A percentile compares a stretch with the other conserved stretches of the same genome.
These are phyloP conservation scores for Euryodendron excelsum DNA, from an alignment of 148 eudicot species.

Conservation along the genomic window DNA sequence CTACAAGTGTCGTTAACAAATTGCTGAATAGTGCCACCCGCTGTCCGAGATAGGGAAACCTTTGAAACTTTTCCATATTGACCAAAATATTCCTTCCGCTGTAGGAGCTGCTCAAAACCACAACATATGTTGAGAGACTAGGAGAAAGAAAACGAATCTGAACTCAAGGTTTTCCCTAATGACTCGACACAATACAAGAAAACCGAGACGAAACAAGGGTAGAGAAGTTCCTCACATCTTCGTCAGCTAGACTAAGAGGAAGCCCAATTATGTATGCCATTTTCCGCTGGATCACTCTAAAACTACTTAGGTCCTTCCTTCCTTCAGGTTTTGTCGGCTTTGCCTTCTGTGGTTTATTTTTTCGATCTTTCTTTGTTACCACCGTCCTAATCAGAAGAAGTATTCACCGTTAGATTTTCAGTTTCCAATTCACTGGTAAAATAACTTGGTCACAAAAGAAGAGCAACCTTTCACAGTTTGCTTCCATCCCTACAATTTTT, in stretches of 20 bases:
- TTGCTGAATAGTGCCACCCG: constrained; percentile 61
- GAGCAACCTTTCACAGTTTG: constrained; percentile 44
- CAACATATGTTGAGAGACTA: not conserved
- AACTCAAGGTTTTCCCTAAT: no score
- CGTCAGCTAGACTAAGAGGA: constrained; percentile 59
- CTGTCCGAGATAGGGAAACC: constrained; percentile 52
- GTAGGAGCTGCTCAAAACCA: constrained; percentile 37
- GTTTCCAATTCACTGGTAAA: not conserved
- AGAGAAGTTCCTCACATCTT: constrained; percentile 38
- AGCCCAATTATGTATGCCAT: constrained; percentile 67
- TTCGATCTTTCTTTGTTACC: constrained; percentile 31
- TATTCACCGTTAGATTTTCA: constrained; percentile 6
- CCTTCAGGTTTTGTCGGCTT: constrained; percentile 49
- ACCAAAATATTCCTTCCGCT: constrained; percentile 57
- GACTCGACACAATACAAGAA: not conserved
- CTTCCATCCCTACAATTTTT: constrained; percentile 45
- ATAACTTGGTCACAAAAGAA: constrained; percentile 10
- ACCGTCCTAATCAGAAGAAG: constrained; percentile 26
- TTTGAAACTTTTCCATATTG: constrained; percentile 58
- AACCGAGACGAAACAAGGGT: not conserved
- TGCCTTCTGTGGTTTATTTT: constrained; percentile 47
- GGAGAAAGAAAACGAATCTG: not conserved
- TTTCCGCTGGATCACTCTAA: constrained; percentile 62
- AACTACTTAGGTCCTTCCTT: constrained; percentile 45
- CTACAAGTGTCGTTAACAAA: constrained; percentile 53